These are phyloP conservation scores for Malassezia brasiliensis DNA, from an alignment of 1,284 basidiomycete genomes.

Conservation along the genomic window DNA sequence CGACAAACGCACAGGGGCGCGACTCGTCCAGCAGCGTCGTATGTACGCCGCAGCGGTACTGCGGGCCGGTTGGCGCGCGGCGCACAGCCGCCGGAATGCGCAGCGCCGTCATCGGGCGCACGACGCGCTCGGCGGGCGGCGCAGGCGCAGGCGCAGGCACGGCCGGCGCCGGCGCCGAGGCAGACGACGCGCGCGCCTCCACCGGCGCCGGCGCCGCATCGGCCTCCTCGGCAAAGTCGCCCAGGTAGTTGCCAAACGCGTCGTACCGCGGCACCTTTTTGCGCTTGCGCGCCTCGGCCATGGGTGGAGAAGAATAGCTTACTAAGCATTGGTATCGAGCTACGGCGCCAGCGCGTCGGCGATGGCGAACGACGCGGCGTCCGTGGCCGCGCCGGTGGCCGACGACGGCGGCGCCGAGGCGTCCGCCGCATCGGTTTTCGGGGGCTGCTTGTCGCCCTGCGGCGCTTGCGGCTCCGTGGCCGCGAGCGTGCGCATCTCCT, in stretches of 20 bases:
- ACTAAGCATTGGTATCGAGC: slow-evolving; percentile 12
- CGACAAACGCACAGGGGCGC: not conserved
- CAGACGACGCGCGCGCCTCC: not conserved
- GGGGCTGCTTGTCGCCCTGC: not conserved
- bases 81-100: not conserved
- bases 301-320: slow-evolving; percentile 5
- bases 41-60: slow-evolving; percentile 3
- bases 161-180: not conserved
- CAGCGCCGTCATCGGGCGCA: not conserved
- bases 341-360: slow-evolving; percentile 5
- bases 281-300: slow-evolving; percentile 3
- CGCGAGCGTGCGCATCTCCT: slow-evolving; percentile 3
- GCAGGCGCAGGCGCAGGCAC: not conserved
- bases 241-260: slow-evolving; percentile 18
- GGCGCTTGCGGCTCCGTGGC: not conserved
- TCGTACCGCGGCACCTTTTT: slow-evolving; percentile 17
- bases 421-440: not conserved
- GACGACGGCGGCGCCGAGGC: slow-evolving; percentile 1
- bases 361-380: not conserved
- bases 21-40: not conserved
- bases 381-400: not conserved
- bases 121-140: not conserved
- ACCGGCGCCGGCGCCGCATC: not conserved
- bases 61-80: not conserved
- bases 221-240: slow-evolving; percentile 5